Conservation (phyloP, 345 rosid species). For the Laguncularia racemosa region DNA sequence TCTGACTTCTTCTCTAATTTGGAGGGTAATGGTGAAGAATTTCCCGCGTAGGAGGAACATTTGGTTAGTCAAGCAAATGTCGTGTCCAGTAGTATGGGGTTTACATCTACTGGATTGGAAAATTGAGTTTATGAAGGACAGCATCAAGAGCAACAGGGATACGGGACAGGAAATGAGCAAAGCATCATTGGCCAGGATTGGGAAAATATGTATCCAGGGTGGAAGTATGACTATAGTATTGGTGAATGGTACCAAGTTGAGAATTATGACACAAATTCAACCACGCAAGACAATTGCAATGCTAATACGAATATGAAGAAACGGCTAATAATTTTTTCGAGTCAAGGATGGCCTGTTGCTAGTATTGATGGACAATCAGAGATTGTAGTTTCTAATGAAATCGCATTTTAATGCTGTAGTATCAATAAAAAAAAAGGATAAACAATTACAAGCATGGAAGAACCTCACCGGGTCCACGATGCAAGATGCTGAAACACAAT, state of each 20-base stretch:
- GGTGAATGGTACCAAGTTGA: slow-evolving; percentile 93
- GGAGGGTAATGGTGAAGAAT: slow-evolving; percentile 30
- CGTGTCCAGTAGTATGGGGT: slow-evolving; percentile 12
- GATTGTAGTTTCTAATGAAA: slow-evolving; percentile 37
- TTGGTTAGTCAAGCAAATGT: slow-evolving; percentile 12
- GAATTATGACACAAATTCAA: too few relatives aligned
- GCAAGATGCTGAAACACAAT: too few relatives aligned
- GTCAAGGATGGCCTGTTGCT: slow-evolving; percentile 29
- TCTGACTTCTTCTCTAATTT: slow-evolving; percentile 70
- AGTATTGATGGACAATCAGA: slow-evolving; percentile 41
- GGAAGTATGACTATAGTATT: slow-evolving; percentile 64
- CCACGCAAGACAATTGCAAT: background rate
- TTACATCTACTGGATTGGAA: slow-evolving; percentile 16
- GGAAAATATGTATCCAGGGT: slow-evolving; percentile 89
- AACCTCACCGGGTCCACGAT: too few relatives aligned
- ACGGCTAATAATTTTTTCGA: slow-evolving; percentile 18
- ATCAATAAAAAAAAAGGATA: too few relatives aligned
- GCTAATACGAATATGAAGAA: slow-evolving; percentile 20
- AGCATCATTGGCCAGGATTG: slow-evolving; percentile 50
- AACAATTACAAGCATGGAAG: too few relatives aligned
- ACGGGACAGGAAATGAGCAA: slow-evolving; percentile 23
- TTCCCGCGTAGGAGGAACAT: slow-evolving; percentile 28
- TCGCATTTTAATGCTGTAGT: too few relatives aligned
- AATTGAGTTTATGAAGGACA: slow-evolving; percentile 29
- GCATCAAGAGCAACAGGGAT: slow-evolving; percentile 26